Base-by-base conservation (phyloP, 495 filamentous ascomycete species). In the Bathelium albidoporum region DNA sequence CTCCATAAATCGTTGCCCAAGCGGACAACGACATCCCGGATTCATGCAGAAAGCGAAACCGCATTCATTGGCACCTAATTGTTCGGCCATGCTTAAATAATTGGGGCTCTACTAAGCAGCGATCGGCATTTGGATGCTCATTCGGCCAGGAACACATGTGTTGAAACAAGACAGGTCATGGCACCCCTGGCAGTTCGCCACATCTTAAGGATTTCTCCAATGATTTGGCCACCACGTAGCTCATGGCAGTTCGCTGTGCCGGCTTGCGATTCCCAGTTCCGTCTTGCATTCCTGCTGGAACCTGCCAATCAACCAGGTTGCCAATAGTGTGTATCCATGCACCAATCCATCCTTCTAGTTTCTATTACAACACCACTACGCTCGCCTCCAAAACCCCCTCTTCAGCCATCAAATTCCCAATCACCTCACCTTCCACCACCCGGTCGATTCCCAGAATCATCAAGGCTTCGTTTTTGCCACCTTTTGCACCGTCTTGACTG, bases 381-480 rank as follows among this genome's bases (percentile, higher is more conserved):
- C 79, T 84, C 26, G 84, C 85, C 74, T 83, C 77, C 64, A 89
- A 71, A 55, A 89, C 83, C 1, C 87, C 87, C 62, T 84, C 79
- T 31, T 79, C 73, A 61, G 68, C 74, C 14, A 77, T 74, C 65
- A 90, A 69, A 14, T 81, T 81, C 32, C 76, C 73, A 22, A 85
- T 68, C 39, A 87, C 81, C 20, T 80, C 78, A 55, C 76, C 73
- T 0, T 78, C 80, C 7, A 88, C 82, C 9, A 74, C 74, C 7
- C 79, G 76, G 64, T 84, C 83, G 34, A 90, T 80, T 0, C 86
- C 85, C 41, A 90, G 63, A 67, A 90, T 89, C 87, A 90, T 90
- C 60, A 90, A 71, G 9, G 87, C 86, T 73, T 90, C 87, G 39
- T 79, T 82, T 59, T 67, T 31, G 60, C 24, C 69, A 66, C 41